Base-by-base conservation (phyloP, 2,329 filamentous ascomycete species). In the Herpotrichia juniperi region DNA sequence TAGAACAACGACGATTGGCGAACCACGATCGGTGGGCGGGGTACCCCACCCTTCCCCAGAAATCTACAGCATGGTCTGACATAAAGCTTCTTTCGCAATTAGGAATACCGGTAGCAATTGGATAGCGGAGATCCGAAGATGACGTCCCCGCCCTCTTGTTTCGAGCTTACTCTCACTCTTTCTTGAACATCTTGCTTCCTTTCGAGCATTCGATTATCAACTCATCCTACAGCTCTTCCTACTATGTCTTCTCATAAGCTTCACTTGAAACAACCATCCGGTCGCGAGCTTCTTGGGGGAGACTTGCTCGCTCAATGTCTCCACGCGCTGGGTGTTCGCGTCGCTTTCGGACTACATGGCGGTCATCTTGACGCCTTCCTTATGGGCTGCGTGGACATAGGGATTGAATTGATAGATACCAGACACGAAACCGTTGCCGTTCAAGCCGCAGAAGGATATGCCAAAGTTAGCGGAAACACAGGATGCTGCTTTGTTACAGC, bases 291-390 rank as follows among this genome's bases (percentile, higher is more conserved):
- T 30, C 70, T 74, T 0, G 77, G 77, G 14, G 78, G 77, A 4
- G 78, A 80, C 53, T 67, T 80, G 1, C 66, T 79, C 2, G 78
- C 77, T 0, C 78, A 81, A 63, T 75, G 67, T 10, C 67, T 80
- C 4, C 63, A 72, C 24, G 66, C 74, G 22, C 61, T 79, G 0
- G 77, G 76, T 7, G 73, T 76, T 2, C 67, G 73, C 16, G 75
- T 79, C 16, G 74, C 75, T 1, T 81, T 81, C 50, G 78, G 78
- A 17, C 61, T 80, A 10, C 78, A 80, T 54, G 78, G 78, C 2
- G 77, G 78, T 8, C 77, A 80, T 56, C 68, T 80, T 1, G 78
- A 81, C 63, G 76, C 78, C 12, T 80, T 81, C 52, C 63, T 81
- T 2, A 71, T 79, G 60, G 78, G 76, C 6, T 77, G 74, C 48